Conservation (phyloP, 1,284 basidiomycete species). For the Trametes versicolor region DNA sequence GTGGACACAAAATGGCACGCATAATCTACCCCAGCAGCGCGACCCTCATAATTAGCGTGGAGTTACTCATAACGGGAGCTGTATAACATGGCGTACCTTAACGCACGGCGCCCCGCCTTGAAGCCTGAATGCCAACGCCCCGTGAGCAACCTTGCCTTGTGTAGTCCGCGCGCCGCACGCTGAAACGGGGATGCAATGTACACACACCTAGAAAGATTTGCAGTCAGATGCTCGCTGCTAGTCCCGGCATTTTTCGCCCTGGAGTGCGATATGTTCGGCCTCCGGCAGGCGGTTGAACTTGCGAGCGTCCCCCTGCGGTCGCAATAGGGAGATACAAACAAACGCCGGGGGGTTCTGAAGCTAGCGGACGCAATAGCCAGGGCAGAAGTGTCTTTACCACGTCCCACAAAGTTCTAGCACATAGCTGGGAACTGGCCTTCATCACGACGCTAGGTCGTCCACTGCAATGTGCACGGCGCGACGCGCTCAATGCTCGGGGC, state of each 20-base stretch:
- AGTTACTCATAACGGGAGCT: not conserved
- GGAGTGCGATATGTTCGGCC: not conserved
- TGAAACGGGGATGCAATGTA: not conserved
- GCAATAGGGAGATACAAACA: conserved; percentile 6
- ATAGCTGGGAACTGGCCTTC: not conserved
- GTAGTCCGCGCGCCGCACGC: too few relatives aligned
- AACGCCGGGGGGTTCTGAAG: conserved; percentile 8
- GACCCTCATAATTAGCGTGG: not conserved
- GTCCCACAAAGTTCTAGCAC: conserved; percentile 1
- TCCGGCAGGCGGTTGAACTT: not conserved
- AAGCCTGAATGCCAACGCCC: not conserved
- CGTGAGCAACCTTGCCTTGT: too few relatives aligned
- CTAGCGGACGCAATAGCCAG: conserved; percentile 10
- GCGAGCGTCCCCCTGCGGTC: conserved; percentile 2
- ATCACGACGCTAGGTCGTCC: not conserved
- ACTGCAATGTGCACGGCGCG: not conserved
- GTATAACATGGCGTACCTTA: not conserved
- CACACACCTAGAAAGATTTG: not conserved
- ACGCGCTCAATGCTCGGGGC: not conserved
- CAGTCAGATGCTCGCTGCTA: not conserved
- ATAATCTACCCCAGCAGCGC: too few relatives aligned
- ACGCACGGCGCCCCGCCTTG: not conserved
- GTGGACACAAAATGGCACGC: not conserved
- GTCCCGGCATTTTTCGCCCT: not conserved
- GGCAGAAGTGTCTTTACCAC: not conserved